Base-by-base conservation (phyloP, 2,329 filamentous ascomycete species). In the Aspergillus luchuensis region DNA sequence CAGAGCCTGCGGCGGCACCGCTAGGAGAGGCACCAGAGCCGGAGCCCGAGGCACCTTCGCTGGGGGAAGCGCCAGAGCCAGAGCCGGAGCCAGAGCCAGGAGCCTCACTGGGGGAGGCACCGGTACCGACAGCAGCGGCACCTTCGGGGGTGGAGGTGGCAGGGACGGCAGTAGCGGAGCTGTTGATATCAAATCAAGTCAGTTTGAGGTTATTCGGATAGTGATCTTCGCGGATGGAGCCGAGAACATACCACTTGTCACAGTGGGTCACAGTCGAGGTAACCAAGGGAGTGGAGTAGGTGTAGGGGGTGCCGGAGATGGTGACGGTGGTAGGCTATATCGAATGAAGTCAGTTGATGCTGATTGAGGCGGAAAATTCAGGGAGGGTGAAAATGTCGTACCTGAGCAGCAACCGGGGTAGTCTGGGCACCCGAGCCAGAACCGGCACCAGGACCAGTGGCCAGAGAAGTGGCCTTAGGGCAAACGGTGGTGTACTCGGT, bases 241-340 rank as follows among this genome's bases (percentile, higher is more conserved):
- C 38, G 25, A 38, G 11, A 41, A 56, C 73, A 68, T 75, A 78
- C 76, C 78, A 78, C 68, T 74, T 65, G 70, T 72, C 71, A 72
- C 77, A 79, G 69, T 74, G 69, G 66, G 75, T 76, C 66, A 88
- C 81, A 68, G 82, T 86, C 65, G 87, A 74, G 58, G 82, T 82
- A 66, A 74, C 68, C 67, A 84, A 75, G 62, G 85, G 80, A 71
- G 80, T 77, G 56, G 81, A 83, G 67, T 86, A 80, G 51, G 82
- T 91, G 87, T 87, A 90, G 69, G 87, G 85, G 84, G 88, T 89
- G 83, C 89, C 81, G 70, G 86, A 86, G 82, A 90, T 85, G 80
- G 88, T 90, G 77, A 90, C 78, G 75, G 86, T 88, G 75, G 87
- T 88, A 74, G 88, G 78, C 84, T 86, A 69, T 30, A 50, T 28